A percentile compares a stretch with the other conserved stretches of the same genome.
Conservation (phyloP, 352 stramenopile genomes). For the Discostella stelligera region DNA sequence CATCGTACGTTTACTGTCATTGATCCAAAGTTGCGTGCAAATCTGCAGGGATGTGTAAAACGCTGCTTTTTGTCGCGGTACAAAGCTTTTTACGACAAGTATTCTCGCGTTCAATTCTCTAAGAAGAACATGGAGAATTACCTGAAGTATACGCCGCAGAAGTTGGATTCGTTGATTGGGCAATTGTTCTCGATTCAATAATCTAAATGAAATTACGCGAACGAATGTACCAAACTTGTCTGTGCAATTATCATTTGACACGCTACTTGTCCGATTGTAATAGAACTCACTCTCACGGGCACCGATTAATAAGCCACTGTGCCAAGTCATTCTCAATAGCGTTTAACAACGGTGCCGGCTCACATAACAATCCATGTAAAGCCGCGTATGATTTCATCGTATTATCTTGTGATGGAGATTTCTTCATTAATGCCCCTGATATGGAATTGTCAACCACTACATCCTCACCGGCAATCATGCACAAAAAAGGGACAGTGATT, state of each 20-base stretch:
- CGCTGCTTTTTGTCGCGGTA: slow-evolving; percentile 88
- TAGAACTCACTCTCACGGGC: slow-evolving; percentile 11
- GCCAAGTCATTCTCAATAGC: slow-evolving; percentile 72
- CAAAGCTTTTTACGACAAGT: slow-evolving; percentile 90
- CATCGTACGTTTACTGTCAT: slow-evolving; percentile 86
- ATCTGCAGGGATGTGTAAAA: slow-evolving; percentile 86
- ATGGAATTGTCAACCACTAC: slow-evolving; percentile 76
- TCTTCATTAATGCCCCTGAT: slow-evolving; percentile 56
- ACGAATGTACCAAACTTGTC: not conserved
- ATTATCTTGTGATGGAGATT: slow-evolving; percentile 70
- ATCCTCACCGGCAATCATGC: slow-evolving; percentile 74
- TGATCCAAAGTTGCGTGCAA: slow-evolving; percentile 85
- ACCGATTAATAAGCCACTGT: slow-evolving; percentile 61
- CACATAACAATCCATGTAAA: slow-evolving; percentile 76
- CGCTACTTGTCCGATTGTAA: too few species aligned
- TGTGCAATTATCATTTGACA: not conserved
- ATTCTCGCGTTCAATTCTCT: slow-evolving; percentile 89
- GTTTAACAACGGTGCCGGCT: slow-evolving; percentile 68
- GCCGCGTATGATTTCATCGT: slow-evolving; percentile 53
- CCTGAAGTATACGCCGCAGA: slow-evolving; percentile 87
- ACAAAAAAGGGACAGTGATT: slow-evolving; percentile 62
- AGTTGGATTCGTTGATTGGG: slow-evolving; percentile 84
- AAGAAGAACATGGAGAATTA: slow-evolving; percentile 89
- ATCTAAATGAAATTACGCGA: not conserved
- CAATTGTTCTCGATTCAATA: slow-evolving; percentile 81